Conservation (phyloP, 208 protist genomes). For the Angomonas ambiguus region DNA sequence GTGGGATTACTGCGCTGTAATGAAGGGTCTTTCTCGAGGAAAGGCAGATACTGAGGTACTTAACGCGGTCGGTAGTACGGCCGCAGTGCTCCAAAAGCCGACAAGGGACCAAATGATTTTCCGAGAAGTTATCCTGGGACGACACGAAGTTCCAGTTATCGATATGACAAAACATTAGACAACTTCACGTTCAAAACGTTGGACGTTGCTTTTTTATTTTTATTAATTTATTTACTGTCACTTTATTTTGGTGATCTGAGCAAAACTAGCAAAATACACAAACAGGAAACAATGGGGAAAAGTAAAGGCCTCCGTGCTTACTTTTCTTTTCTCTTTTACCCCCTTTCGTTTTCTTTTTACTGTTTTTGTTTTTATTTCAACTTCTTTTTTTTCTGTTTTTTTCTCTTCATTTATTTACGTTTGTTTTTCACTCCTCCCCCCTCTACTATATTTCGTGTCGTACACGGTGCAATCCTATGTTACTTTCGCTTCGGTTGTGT, state of each 20-base stretch:
- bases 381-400: constrained; percentile 7
- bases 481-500: too few relatives aligned
- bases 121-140: constrained; percentile 29
- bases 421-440: neutral
- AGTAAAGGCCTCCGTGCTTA: neutral
- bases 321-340: constrained; percentile 4
- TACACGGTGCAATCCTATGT: too few relatives aligned
- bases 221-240: neutral
- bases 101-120: constrained; percentile 21
- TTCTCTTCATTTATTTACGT: neutral
- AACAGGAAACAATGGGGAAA: too few relatives aligned
- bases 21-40: constrained; percentile 17
- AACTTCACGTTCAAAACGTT: constrained; percentile 5
- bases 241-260: too few relatives aligned
- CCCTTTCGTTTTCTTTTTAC: constrained; percentile 1
- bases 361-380: constrained; percentile 8
- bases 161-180: constrained; percentile 7
- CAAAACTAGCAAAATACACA: too few relatives aligned
- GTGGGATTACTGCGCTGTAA: constrained; percentile 34
- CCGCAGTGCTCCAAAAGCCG: constrained; percentile 9
- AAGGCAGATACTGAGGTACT: constrained; percentile 18
- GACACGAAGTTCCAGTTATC: constrained; percentile 31
- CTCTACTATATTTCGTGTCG: too few relatives aligned
- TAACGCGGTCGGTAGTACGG: constrained; percentile 10
- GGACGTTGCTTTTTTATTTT: neutral